Conservation (phyloP, 768 basidiomycete species). For the Hygrocybe punicea region DNA sequence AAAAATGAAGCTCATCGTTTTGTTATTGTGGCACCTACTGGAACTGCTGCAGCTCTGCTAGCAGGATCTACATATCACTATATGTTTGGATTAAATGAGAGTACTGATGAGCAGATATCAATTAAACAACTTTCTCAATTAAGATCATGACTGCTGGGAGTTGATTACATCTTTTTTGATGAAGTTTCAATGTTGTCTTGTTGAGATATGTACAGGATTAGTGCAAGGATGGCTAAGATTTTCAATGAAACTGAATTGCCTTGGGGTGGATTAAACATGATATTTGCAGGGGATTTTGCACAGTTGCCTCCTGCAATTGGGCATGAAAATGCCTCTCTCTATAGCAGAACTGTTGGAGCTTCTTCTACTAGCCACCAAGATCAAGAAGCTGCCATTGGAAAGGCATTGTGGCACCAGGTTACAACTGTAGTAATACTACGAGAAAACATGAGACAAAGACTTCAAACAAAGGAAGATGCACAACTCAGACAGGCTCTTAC, state of each 20-base stretch:
- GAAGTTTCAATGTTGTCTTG: constrained; percentile 12
- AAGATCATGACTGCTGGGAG: background rate
- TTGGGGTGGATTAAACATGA: too few species aligned
- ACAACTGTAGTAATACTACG: constrained; percentile 31
- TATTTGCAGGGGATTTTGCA: constrained; percentile 39
- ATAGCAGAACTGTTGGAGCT: too few species aligned
- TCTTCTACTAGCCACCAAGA: background rate
- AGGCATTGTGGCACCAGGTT: constrained; percentile 32
- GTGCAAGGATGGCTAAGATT: too few species aligned
- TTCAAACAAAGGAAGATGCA: constrained; percentile 12
- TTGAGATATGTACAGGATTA: too few species aligned
- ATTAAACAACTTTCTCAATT: constrained; percentile 7
- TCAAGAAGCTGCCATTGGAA: constrained; percentile 22
- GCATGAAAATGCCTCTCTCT: too few species aligned
- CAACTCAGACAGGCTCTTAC: constrained; percentile 16
- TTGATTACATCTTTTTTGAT: constrained; percentile 31
- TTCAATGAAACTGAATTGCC: too few species aligned
- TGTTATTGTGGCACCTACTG: constrained; percentile 27
- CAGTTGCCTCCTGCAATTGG: too few species aligned
- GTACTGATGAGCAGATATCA: background rate
- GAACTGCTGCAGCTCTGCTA: constrained; percentile 24
- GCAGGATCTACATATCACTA: constrained; percentile 26
- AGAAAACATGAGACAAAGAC: constrained; percentile 32
- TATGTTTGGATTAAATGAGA: constrained; percentile 7
- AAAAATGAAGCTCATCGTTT: constrained; percentile 26